Evolutionary conservation across 2,329 filamentous ascomycete species (phyloP).

Genomic region (Ascochyta lentis): DNA sequence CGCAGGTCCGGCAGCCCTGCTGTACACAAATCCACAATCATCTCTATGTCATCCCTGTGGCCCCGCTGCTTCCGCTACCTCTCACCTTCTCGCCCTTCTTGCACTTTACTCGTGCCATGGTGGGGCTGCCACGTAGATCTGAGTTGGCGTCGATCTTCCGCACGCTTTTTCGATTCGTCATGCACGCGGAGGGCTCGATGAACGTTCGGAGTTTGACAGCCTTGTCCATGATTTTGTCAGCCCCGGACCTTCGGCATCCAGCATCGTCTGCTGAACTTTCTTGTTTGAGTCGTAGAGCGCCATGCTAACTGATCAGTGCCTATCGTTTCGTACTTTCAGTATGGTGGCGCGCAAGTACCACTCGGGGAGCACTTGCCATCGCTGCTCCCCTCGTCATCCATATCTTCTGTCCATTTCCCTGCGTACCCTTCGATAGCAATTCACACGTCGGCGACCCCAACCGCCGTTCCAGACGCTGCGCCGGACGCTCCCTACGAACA

Average conservation of each 20-base stretch:
- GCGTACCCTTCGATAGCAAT: constrained; percentile 33
- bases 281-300: constrained; percentile 22
- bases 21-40: constrained; percentile 6
- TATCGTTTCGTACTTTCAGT: constrained; percentile 43
- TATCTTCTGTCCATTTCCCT: constrained; percentile 31
- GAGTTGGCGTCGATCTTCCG: constrained; percentile 31
- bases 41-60: constrained; percentile 11
- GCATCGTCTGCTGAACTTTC: constrained; percentile 11
- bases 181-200: constrained; percentile 14
- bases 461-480: constrained; percentile 29
- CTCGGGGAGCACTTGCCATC: constrained; percentile 37
- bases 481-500: constrained; percentile 35
- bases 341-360: constrained; percentile 46
- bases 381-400: constrained; percentile 30
- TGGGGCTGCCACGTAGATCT: constrained; percentile 12
- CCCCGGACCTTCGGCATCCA: constrained; percentile 36
- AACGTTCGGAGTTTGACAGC: constrained; percentile 13
- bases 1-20: constrained; percentile 9
- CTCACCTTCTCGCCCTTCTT: constrained; percentile 6
- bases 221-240: constrained; percentile 31
- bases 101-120: constrained; percentile 15
- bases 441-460: constrained; percentile 23
- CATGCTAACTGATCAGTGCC: constrained; percentile 45
- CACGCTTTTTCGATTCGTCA: constrained; percentile 24
- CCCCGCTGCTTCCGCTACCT: constrained; percentile 14